Conservation (phyloP, 169 alveolate species). For the Miamiensis avidus region DNA sequence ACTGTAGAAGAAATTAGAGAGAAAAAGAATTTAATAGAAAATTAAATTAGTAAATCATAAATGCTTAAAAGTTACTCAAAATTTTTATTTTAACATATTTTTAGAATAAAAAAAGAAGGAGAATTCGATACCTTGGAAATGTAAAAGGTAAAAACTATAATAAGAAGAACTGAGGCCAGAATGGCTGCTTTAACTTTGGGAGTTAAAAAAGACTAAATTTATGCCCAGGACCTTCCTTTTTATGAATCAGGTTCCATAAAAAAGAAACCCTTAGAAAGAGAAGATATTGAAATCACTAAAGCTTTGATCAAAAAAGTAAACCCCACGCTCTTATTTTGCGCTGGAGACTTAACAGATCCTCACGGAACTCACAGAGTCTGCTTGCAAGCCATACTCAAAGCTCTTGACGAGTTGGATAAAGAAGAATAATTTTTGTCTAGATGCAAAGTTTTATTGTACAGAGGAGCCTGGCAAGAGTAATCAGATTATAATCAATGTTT, state of each 20-base stretch:
- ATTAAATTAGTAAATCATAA: background rate
- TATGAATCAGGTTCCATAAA: constrained; percentile 50
- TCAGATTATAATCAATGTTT: no score
- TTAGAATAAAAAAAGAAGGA: constrained; percentile 40
- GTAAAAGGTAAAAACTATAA: constrained; percentile 31
- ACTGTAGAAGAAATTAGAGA: constrained; percentile 7
- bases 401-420: constrained; percentile 35
- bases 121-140: constrained; percentile 37
- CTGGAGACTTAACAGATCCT: constrained; percentile 60
- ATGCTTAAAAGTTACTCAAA: no score
- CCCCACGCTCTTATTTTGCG: constrained; percentile 45
- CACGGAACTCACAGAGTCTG: constrained; percentile 62
- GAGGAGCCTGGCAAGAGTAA: constrained; percentile 61
- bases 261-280: constrained; percentile 39
- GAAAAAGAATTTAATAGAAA: constrained; percentile 2
- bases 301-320: constrained; percentile 25
- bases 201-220: constrained; percentile 35
- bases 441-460: constrained; percentile 28
- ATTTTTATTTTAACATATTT: no score
- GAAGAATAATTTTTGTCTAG: constrained; percentile 6
- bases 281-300: constrained; percentile 37
- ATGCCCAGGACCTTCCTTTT: constrained; percentile 47
- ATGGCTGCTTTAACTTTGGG: constrained; percentile 46
- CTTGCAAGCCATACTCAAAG: constrained; percentile 40
- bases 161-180: constrained; percentile 52